phyloP scores from a whole-genome alignment of 2,329 filamentous ascomycete genomes.

The Botryotinia calthae region DNA sequence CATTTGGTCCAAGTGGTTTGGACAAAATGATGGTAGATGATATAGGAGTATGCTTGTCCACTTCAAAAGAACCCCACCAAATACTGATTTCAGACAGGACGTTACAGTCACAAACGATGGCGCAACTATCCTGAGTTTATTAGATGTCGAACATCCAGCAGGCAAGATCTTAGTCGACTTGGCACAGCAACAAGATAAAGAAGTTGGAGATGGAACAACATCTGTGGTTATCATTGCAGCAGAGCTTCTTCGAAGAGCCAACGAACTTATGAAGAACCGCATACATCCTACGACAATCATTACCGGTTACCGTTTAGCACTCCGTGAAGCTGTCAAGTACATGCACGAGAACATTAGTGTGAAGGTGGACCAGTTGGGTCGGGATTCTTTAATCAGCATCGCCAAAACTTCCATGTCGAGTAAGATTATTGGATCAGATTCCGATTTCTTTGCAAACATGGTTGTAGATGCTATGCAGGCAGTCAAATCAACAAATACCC shows the following conservation, averaged over 20 bases:
- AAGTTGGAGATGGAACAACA: conserved; percentile 97
- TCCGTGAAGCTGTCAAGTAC: conserved; percentile 96
- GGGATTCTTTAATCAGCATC: conserved; percentile 89
- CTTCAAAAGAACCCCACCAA: conserved; percentile 17
- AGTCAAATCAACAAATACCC: conserved; percentile 90
- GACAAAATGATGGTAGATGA: conserved; percentile 99
- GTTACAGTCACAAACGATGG: conserved; percentile 99
- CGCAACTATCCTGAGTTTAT: conserved; percentile 89
- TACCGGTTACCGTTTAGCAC: conserved; percentile 91
- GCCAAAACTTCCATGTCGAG: conserved; percentile 99
- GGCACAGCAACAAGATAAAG: conserved; percentile 97
- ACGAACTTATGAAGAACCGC: conserved; percentile 99
- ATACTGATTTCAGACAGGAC: conserved; percentile 56
- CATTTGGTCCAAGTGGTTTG: conserved; percentile 92
- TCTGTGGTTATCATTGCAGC: conserved; percentile 97
- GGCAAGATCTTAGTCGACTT: conserved; percentile 98
- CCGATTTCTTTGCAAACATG: conserved; percentile 96
- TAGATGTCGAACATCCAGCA: conserved; percentile 96
- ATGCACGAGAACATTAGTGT: conserved; percentile 98
- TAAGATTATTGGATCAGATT: conserved; percentile 96
- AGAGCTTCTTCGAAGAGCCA: conserved; percentile 87
- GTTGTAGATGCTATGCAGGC: conserved; percentile 94
- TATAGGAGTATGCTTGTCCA: conserved; percentile 68
- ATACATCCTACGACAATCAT: conserved; percentile 99
- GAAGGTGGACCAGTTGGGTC: conserved; percentile 87